These are phyloP conservation scores for Podila verticillata DNA, from an alignment of 192 early-diverging fungal species.

Conservation along the genomic window DNA sequence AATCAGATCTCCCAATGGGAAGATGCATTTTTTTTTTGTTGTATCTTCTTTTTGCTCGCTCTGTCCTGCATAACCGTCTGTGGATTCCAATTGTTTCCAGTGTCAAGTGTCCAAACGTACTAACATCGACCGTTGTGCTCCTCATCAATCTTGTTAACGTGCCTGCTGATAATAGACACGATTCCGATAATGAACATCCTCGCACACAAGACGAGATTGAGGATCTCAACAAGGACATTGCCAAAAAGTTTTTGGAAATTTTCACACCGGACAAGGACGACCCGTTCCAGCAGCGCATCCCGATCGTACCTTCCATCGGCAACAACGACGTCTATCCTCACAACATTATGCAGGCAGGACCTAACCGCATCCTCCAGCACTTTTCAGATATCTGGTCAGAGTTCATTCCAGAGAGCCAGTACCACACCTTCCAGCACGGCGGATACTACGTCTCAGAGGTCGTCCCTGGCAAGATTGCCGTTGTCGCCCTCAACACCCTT, in stretches of 20 bases:
- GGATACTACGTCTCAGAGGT: slow-evolving; percentile 75
- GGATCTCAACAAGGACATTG: slow-evolving; percentile 61
- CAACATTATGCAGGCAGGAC: slow-evolving; percentile 65
- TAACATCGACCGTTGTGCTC: too few relatives aligned
- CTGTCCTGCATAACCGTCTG: neutral
- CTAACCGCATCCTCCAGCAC: slow-evolving; percentile 57
- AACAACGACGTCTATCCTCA: slow-evolving; percentile 82
- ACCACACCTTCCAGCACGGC: slow-evolving; percentile 66
- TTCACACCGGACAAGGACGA: slow-evolving; percentile 54
- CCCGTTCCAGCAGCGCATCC: slow-evolving; percentile 43
- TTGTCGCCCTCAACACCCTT: slow-evolving; percentile 75
- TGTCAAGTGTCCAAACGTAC: too few relatives aligned
- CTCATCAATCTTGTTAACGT: too few relatives aligned
- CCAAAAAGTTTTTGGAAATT: slow-evolving; percentile 51
- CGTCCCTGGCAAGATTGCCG: slow-evolving; percentile 59
- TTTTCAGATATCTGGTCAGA: slow-evolving; percentile 65
- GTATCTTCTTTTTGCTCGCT: neutral
- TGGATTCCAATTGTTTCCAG: too few relatives aligned
- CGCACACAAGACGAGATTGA: slow-evolving; percentile 70
- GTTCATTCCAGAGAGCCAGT: slow-evolving; percentile 70
- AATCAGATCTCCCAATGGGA: too few relatives aligned
- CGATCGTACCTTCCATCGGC: slow-evolving; percentile 62
- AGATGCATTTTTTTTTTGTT: neutral
- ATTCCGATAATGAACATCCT: slow-evolving; percentile 70
- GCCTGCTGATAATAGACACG: slow-evolving; percentile 61